A percentile compares a stretch with the other conserved stretches of the same genome.
These are phyloP conservation scores for Xylaria bambusicola DNA, from an alignment of 495 filamentous ascomycete genomes.

Conservation along the genomic window DNA sequence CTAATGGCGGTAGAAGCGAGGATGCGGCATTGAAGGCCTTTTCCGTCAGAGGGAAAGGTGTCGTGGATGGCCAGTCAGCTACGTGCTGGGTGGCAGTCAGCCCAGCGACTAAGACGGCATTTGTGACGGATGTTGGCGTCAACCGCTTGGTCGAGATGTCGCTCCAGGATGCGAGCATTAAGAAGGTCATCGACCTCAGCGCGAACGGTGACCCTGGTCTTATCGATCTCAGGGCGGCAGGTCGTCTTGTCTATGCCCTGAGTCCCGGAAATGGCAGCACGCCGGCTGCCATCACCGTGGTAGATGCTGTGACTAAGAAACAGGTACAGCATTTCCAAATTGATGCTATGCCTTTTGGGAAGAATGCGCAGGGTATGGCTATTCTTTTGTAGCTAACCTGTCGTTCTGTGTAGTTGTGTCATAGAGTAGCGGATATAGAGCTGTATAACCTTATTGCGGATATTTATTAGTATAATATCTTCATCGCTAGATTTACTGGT, in stretches of 20 bases:
- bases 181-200: constrained; percentile 40
- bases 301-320: constrained; percentile 46
- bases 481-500: too few species aligned
- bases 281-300: constrained; percentile 49
- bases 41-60: constrained; percentile 26
- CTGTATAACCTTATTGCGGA: too few species aligned
- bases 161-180: constrained; percentile 41
- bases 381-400: constrained; percentile 28
- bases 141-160: constrained; percentile 58
- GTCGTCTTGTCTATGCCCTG: constrained; percentile 57
- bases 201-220: constrained; percentile 52
- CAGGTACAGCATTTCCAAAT: constrained; percentile 45
- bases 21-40: constrained; percentile 24
- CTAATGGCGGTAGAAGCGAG: constrained; percentile 18
- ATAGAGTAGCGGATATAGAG: too few species aligned
- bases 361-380: constrained; percentile 39
- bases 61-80: constrained; percentile 50
- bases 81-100: constrained; percentile 59
- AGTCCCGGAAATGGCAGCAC: constrained; percentile 52
- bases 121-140: constrained; percentile 54
- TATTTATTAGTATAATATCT: too few species aligned
- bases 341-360: constrained; percentile 25
- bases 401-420: too few species aligned
- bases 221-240: constrained; percentile 54
- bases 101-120: constrained; percentile 45